Base-by-base conservation (phyloP, 2,329 filamentous ascomycete genomes). In the Diaporthe citriasiana region DNA sequence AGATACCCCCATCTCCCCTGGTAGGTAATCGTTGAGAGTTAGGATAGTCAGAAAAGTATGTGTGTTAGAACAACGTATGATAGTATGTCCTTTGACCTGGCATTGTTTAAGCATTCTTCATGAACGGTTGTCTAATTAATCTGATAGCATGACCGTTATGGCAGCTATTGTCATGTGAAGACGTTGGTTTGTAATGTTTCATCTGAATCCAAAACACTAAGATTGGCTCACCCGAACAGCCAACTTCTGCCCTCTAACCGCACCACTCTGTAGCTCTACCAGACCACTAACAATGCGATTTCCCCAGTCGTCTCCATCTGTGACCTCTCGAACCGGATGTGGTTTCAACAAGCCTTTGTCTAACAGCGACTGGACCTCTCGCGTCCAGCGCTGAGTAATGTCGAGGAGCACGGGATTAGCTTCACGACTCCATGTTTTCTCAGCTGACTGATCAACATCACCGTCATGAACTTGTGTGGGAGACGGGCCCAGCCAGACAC, bases 331-430 rank as follows among this genome's bases (percentile, higher is more conserved):
- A 4, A 68, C 27, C 0, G 72, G 66, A 30, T 75, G 70, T 17
- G 45, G 33, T n/a, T 60, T 51, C 4, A 77, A 19, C 19, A 8
- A 45, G 4, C 71, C 71, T 9, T 51, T 22, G 8, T 77, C 71
- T 35, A 77, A 22, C 25, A 77, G 19, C 0, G 42, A 5, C 70
- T 77, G 76, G 3, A 77, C 45, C n/a, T 77, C 76, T 2, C 10
- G 19, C 4, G 70, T 47, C 76, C 74, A 76, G 33, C n/a, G 56
- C 35, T 40, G 56, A n/a, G 47, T 70, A 9, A 74, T 35, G 33
- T 57, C 55, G 33, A 35, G n/a, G 55, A 57, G 33, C 8, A 38
- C 4, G 17, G 55, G 30, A n/a, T 57, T 57, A 25, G 55, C 55
- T 38, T 38, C 55, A 38, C 55, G 55, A 38, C 33, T 57, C 38